These are phyloP conservation scores for Corymbia calophylla DNA, from an alignment of 441 rosid species.

Conservation along the genomic window DNA sequence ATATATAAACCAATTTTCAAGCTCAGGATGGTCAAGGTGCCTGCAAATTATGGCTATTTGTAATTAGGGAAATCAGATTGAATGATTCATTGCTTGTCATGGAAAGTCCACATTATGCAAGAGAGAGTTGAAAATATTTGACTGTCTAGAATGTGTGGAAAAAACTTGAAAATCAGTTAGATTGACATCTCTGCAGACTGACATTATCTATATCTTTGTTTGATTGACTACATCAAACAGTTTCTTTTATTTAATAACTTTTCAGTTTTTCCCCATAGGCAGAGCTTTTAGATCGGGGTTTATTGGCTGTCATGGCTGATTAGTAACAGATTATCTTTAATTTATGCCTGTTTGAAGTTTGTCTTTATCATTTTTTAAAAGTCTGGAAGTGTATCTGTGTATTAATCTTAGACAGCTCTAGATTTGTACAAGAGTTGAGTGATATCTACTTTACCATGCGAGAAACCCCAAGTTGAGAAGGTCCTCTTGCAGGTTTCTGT, in stretches of 20 bases:
- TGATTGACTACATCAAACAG: neutral
- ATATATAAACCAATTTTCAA: neutral
- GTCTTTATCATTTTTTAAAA: neutral
- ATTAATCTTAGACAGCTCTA: neutral
- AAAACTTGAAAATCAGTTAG: neutral
- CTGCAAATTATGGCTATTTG: neutral
- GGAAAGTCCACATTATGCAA: neutral
- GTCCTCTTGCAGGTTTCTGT: conserved; percentile 58
- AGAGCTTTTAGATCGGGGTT: neutral
- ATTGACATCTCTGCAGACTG: neutral
- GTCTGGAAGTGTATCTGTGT: neutral
- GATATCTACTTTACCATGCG: neutral
- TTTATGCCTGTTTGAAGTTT: neutral
- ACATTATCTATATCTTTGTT: neutral
- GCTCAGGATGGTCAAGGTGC: neutral
- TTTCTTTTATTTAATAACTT: neutral
- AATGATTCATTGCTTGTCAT: neutral
- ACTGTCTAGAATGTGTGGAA: neutral
- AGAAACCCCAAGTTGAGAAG: conserved; percentile 1
- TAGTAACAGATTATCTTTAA: neutral
- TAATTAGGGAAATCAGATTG: neutral
- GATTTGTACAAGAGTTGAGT: neutral
- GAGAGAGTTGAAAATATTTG: neutral
- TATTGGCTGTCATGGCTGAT: neutral
- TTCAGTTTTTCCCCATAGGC: neutral